Conservation (phyloP, 2,329 filamentous ascomycete genomes). For the Pseudogymnoascus sp. region DNA sequence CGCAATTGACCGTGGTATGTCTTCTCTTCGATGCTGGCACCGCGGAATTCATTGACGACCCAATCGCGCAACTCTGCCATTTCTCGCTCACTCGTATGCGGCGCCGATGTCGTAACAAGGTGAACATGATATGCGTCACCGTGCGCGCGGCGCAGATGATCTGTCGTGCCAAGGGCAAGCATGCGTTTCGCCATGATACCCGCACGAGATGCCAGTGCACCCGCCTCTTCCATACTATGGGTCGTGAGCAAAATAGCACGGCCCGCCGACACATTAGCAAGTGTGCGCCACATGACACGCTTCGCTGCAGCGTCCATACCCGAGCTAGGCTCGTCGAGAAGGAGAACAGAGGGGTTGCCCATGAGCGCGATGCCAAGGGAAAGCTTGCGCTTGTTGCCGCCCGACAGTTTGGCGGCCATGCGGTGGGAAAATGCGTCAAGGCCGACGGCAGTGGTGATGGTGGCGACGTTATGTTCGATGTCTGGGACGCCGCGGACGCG, state of each 20-base stretch:
- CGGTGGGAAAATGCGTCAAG: conserved; percentile 61
- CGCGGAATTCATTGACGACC: conserved; percentile 53
- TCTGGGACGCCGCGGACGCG: conserved; percentile 70
- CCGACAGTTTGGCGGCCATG: conserved; percentile 72
- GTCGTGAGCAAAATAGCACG: conserved; percentile 84
- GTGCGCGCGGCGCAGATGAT: conserved; percentile 63
- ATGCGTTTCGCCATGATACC: conserved; percentile 82
- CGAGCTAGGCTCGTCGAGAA: conserved; percentile 82
- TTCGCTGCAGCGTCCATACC: conserved; percentile 89
- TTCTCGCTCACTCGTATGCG: conserved; percentile 60
- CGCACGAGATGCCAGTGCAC: conserved; percentile 72
- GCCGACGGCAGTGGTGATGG: conserved; percentile 74
- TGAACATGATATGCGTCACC: conserved; percentile 77
- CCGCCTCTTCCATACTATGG: conserved; percentile 92
- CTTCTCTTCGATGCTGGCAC: conserved; percentile 61
- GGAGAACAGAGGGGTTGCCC: conserved; percentile 78
- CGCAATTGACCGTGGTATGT: conserved; percentile 79
- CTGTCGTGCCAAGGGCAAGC: conserved; percentile 73
- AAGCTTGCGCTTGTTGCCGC: conserved; percentile 91
- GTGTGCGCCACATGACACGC: conserved; percentile 84
- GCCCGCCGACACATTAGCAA: conserved; percentile 64
- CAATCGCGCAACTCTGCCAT: conserved; percentile 59
- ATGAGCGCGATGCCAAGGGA: conserved; percentile 84
- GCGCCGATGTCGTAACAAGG: conserved; percentile 65
- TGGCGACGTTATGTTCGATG: conserved; percentile 66